phyloP scores from a whole-genome alignment of 139 green algal genomes.

The Eudorina sp. region DNA sequence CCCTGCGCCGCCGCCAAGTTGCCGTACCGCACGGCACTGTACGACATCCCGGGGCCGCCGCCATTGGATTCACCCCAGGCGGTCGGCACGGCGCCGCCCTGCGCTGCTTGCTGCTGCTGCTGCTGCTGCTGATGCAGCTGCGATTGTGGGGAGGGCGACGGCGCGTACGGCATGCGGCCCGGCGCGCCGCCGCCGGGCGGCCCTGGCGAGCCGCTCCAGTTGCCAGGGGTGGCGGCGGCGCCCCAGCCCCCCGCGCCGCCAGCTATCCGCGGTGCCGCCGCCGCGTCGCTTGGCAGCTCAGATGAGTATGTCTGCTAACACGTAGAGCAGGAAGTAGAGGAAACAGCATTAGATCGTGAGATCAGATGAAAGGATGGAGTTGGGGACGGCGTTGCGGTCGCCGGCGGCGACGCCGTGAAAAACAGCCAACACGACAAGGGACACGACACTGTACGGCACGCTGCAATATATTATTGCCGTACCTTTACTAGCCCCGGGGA shows the following conservation, averaged over 20 bases:
- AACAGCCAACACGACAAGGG: too few relatives aligned
- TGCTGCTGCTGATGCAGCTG: too few relatives aligned
- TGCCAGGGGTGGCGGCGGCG: not conserved
- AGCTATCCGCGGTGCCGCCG: too few relatives aligned
- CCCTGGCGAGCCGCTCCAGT: not conserved
- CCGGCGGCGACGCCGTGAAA: too few relatives aligned
- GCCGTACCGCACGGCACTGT: conserved; percentile 1
- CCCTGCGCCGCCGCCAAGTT: not conserved
- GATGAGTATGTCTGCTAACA: not conserved
- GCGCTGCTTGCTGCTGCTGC: conserved; percentile 13
- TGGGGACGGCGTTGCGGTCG: too few relatives aligned
- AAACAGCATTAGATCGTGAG: too few relatives aligned
- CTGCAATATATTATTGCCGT: too few relatives aligned
- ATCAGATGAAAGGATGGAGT: too few relatives aligned
- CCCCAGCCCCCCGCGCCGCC: not conserved
- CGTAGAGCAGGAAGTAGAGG: too few relatives aligned
- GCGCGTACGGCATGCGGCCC: not conserved
- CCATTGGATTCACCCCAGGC: not conserved
- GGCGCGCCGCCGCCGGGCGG: too few relatives aligned
- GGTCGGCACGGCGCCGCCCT: not conserved
- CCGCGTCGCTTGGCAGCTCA: not conserved
- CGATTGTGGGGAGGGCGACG: not conserved
- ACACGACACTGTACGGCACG: too few relatives aligned
- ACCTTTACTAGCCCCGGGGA: not conserved
- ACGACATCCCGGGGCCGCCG: not conserved